A percentile compares a stretch with the other conserved stretches of the same genome.
Evolutionary conservation across 176 grass and related monocot species (phyloP).

Genomic region (Aegilops bicornis): DNA sequence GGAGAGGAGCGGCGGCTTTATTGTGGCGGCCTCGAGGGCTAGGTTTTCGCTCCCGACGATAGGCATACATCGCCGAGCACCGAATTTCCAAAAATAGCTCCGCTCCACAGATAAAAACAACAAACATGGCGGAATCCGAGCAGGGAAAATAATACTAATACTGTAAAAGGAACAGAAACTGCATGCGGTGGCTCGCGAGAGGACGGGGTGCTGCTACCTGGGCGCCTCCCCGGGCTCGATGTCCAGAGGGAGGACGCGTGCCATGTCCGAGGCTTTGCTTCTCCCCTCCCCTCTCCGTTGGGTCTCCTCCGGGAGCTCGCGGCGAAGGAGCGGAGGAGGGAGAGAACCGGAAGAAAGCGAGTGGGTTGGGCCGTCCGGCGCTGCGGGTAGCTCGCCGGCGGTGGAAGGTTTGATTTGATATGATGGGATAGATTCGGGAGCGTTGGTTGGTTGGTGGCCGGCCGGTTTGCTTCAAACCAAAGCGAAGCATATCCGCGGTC

Average conservation of each 20-base stretch:
- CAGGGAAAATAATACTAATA: background rate
- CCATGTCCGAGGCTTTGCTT: constrained; percentile 11
- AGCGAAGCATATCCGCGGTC: background rate
- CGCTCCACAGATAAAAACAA: background rate
- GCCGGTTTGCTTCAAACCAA: background rate
- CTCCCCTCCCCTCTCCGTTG: background rate
- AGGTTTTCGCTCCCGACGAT: no score
- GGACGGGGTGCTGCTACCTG: constrained; percentile 1
- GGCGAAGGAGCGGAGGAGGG: background rate
- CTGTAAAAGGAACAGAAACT: background rate
- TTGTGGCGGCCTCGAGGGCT: no score
- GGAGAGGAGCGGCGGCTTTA: no score
- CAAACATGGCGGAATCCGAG: background rate
- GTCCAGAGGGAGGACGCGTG: constrained; percentile 41
- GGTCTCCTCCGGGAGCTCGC: background rate
- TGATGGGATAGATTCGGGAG: no score
- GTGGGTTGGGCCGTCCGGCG: no score
- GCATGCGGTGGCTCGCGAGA: no score
- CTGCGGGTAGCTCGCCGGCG: background rate
- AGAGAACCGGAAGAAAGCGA: background rate
- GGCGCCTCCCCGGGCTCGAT: constrained; percentile 19
- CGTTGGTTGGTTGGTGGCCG: no score
- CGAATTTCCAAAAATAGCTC: background rate
- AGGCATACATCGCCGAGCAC: no score
- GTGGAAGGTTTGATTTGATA: no score